Percentiles rank a stretch among this genome's conserved stretches.
Conservation (phyloP, 2,329 filamentous ascomycete species). For the Ophiostoma sp. region DNA sequence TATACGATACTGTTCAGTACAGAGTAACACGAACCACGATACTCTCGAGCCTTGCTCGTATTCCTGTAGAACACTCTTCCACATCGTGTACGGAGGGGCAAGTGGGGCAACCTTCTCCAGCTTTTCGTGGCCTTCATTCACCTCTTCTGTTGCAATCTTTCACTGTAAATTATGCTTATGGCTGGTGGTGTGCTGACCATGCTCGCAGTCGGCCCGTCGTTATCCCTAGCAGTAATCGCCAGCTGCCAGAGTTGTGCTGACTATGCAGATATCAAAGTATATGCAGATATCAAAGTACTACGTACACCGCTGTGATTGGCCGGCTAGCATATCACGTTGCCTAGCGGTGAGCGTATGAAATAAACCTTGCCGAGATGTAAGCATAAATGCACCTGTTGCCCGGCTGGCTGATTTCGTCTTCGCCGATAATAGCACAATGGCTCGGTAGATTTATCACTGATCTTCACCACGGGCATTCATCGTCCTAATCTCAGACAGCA, state of each 20-base stretch:
- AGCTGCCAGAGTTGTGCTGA: neutral
- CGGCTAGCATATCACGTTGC: neutral
- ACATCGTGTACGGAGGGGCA: neutral
- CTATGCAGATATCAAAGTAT: neutral
- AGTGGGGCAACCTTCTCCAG: neutral
- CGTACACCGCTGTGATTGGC: neutral
- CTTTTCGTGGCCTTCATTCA: neutral
- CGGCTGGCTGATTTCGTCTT: neutral
- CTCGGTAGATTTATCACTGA: too few species aligned
- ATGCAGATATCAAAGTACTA: neutral
- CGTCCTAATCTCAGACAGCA: neutral
- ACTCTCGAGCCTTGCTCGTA: neutral
- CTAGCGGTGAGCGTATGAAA: constrained; percentile 5
- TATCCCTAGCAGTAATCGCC: too few species aligned
- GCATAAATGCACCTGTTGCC: neutral
- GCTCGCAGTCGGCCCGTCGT: neutral
- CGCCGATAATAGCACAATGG: neutral
- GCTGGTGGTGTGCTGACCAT: neutral
- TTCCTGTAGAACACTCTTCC: constrained; percentile 3
- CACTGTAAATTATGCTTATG: too few species aligned
- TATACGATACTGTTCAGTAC: too few species aligned
- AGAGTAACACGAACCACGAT: too few species aligned
- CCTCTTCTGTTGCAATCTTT: too few species aligned
- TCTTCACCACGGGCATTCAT: too few species aligned
- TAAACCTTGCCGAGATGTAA: neutral